These are phyloP conservation scores for Adiantum capillusveneris DNA, from an alignment of 75 land plant species.

Conservation along the genomic window DNA sequence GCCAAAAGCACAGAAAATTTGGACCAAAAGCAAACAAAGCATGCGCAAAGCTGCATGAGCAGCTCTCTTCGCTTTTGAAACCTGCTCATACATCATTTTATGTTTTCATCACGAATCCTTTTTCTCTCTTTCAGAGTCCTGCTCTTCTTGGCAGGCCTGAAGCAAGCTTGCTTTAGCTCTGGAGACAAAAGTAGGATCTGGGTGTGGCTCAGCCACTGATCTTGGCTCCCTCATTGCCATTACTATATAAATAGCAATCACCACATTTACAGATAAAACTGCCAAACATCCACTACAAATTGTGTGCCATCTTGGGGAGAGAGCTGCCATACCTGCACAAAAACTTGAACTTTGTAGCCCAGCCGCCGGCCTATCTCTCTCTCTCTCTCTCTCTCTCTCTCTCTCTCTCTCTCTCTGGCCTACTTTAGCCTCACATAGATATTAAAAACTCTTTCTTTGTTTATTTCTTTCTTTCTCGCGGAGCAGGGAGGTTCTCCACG, in stretches of 20 bases:
- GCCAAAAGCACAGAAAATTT: too few relatives aligned
- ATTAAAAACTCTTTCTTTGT: background rate
- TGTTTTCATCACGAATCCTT: too few relatives aligned
- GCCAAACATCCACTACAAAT: conserved; percentile 75
- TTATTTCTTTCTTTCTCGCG: background rate
- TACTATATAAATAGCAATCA: conserved; percentile 51
- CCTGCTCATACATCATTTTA: too few relatives aligned
- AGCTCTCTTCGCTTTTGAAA: too few relatives aligned
- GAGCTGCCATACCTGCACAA: conserved; percentile 26
- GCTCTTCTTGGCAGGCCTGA: conserved; percentile 10
- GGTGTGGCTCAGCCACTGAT: conserved; percentile 33
- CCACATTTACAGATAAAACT: conserved; percentile 72
- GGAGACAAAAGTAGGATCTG: conserved; percentile 61
- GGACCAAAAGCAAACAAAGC: too few relatives aligned
- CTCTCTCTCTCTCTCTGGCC: too few relatives aligned
- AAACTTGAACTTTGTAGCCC: background rate
- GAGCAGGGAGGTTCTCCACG: too few relatives aligned
- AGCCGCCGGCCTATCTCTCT: background rate
- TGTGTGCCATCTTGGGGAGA: conserved; percentile 45
- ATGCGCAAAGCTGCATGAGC: too few relatives aligned
- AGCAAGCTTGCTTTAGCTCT: conserved; percentile 57
- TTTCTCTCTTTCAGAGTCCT: too few relatives aligned
- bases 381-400: background rate
- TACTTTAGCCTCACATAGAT: too few relatives aligned
- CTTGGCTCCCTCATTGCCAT: conserved; percentile 70